Evolutionary conservation across 805 yeast species (phyloP), one percentile per base, ranked within the genome.

Genomic region (Cyberlindnera euphorbiae): DNA sequence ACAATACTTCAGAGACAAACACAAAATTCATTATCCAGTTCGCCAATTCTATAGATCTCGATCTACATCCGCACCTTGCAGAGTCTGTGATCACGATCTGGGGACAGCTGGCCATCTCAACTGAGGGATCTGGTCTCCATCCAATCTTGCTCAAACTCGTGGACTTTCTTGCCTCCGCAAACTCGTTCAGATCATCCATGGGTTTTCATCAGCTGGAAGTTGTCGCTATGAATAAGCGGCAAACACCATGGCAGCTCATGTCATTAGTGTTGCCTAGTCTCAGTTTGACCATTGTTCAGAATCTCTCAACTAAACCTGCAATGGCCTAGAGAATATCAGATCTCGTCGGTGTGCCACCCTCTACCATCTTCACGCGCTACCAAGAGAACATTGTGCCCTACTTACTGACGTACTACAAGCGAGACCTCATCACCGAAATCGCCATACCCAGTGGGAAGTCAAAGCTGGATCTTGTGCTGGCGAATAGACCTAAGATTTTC

Each of bases 251-350:
- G 75, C 85, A 82, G 53, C 59, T 90, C 11, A 63, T 87, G 15
- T 76, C 84, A 7, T 95, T 96, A 0, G 84, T 76, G 42, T 69
- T 93, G 49, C 88, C 90, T 3, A 72, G 79, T 24, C 66, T 88
- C 7, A 73, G 89, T 26, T 72, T 77, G 28, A 71, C 71, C 17
- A 67, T 86, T 13, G 78, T 86, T 4, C 75, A 75, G 43, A 67
- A 68, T 29, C 52, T 75, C 29, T 60, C 63, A 6, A 59, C 66
- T 3, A 73, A 73, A 36, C 75, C 79, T 0, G 61, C 67, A 5
- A 63, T 83, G 36, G 69, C 86, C 18, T 65, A 66, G 17, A 70
- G 74, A 39, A 65, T 90, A 13, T 74, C 88, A 6, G 77, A 75
- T 18, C 62, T 86, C 9, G 67, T 87, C 14, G 82, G 78, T 1